Base-by-base conservation (phyloP, 768 basidiomycete species). In the Pleurotus citrinopileatus region DNA sequence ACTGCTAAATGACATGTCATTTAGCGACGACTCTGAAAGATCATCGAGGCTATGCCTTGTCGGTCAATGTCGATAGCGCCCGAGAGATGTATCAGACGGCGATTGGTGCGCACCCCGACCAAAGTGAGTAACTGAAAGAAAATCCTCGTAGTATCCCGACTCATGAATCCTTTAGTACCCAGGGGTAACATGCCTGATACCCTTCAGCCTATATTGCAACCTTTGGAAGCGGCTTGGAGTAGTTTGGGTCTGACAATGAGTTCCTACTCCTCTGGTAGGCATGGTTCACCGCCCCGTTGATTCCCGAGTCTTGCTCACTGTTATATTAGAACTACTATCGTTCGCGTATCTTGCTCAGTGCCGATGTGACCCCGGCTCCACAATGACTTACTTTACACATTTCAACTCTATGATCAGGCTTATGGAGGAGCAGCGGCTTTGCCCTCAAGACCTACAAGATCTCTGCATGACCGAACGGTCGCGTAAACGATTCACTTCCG, bases 311-410 rank as follows among this genome's bases (percentile, higher is more conserved):
- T 13, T 10, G 29, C 56, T 34, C 9, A 34, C 17, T 55, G 42
- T 43, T 37, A 25, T 34, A 13, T 23, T 59, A 93, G 91, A 87
- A 20, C 71, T 90, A 10, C 75, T 94, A 51, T 72, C 73, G n/a
- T 92, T 90, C 64, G 89, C 84, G 1, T 94, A 93, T 61, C 68
- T 85, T 53, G 85, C 89, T 0, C 89, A 93, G 66, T 87, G 83
- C 63, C 86, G 89, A 55, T 94, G 91, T 66, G 84, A 92, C 61
- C 89, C 89, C 26, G 71, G 67, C 2, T 69, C 75, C 32, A 91
- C 89, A 0, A 59, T 82, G 3, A 64, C 70, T 12, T 87, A 91
- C 65, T 91, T 89, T 66, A 78, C 80, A 2, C 73, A 76, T 51
- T 69, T 92, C 37, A 74, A 71, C 26, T 67, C 68, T 37, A 72